Percentiles rank a stretch among this genome's conserved stretches.
phyloP scores from a whole-genome alignment of 768 basidiomycete genomes.

The Suillus variegatus region DNA sequence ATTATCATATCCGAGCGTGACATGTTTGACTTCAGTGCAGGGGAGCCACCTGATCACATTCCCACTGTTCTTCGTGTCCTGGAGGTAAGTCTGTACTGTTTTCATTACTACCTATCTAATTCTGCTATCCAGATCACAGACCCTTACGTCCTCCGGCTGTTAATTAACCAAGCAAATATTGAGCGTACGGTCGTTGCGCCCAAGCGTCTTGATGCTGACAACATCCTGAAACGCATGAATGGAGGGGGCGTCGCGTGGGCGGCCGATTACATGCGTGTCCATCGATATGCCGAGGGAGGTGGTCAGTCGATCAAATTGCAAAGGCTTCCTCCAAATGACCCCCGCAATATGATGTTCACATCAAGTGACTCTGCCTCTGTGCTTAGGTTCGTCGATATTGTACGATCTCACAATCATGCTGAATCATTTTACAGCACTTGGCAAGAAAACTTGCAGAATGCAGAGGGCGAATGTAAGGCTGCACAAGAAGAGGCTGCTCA shows the following conservation, averaged over 20 bases:
- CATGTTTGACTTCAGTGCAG: conserved; percentile 75
- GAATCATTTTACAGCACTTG: conserved; percentile 42
- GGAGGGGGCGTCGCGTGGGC: conserved; percentile 65
- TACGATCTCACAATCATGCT: neutral
- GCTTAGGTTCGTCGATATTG: conserved; percentile 40
- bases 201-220: conserved; percentile 65
- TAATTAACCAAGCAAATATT: conserved; percentile 75
- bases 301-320: conserved; percentile 47
- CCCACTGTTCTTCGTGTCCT: conserved; percentile 82
- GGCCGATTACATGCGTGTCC: conserved; percentile 61
- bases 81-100: conserved; percentile 49
- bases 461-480: conserved; percentile 39
- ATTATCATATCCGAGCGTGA: conserved; percentile 74
- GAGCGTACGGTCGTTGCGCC: conserved; percentile 70
- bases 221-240: conserved; percentile 41
- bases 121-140: conserved; percentile 61
- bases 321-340: conserved; percentile 32
- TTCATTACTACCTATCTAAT: neutral
- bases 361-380: conserved; percentile 50
- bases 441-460: conserved; percentile 37
- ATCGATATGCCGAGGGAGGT: conserved; percentile 70
- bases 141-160: conserved; percentile 70
- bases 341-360: conserved; percentile 52
- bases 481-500: conserved; percentile 29
- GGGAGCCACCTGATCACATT: conserved; percentile 65